A percentile compares a stretch with the other conserved stretches of the same genome.
These are phyloP conservation scores for Rhizopus sp. DNA, from an alignment of 371 early-diverging fungal genomes.

Conservation along the genomic window DNA sequence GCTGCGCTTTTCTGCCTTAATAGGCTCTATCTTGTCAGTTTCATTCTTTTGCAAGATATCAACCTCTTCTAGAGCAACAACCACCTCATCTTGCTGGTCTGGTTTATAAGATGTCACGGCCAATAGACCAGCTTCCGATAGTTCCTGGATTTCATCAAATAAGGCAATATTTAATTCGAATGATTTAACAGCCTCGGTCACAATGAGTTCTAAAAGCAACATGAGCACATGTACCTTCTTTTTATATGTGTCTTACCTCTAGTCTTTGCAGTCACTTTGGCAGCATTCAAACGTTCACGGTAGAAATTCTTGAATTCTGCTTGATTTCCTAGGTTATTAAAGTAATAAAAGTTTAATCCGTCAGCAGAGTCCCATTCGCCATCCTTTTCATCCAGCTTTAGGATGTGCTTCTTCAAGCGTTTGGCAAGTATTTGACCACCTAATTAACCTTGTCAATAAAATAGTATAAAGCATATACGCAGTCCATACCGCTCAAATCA, in stretches of 20 bases:
- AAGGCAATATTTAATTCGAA: slow-evolving; percentile 51
- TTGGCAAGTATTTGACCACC: slow-evolving; percentile 65
- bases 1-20: background rate
- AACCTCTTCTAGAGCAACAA: slow-evolving; percentile 4
- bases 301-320: slow-evolving; percentile 61
- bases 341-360: slow-evolving; percentile 56
- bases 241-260: slow-evolving; percentile 24
- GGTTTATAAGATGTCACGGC: slow-evolving; percentile 14
- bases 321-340: slow-evolving; percentile 53
- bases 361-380: slow-evolving; percentile 44
- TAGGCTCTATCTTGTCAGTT: background rate
- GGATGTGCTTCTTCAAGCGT: slow-evolving; percentile 54
- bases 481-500: slow-evolving; percentile 59
- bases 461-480: slow-evolving; percentile 22
- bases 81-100: background rate
- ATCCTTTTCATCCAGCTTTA: slow-evolving; percentile 34
- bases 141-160: slow-evolving; percentile 48
- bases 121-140: slow-evolving; percentile 37
- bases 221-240: background rate
- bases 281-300: slow-evolving; percentile 56
- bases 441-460: background rate
- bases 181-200: slow-evolving; percentile 40
- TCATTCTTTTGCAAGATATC: background rate
- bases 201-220: slow-evolving; percentile 31
- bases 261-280: slow-evolving; percentile 31